Evolutionary conservation across 257 asterid genomes (phyloP).

Genomic region (Avicennia marina): DNA sequence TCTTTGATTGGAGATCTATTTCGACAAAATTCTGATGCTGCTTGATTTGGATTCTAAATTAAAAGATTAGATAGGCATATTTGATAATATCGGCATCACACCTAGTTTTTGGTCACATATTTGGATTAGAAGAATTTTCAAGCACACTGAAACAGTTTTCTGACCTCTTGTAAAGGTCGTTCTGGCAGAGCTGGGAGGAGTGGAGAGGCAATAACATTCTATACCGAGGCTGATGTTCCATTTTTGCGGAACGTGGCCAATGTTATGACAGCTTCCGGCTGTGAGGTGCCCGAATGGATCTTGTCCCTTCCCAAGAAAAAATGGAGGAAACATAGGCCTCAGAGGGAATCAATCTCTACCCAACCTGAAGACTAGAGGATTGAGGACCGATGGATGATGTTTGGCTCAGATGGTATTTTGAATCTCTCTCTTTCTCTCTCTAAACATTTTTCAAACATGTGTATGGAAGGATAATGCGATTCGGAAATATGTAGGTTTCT

Average conservation of each 20-base stretch:
- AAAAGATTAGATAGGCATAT: too few relatives aligned
- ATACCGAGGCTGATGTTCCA: conserved; percentile 72
- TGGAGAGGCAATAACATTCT: conserved; percentile 83
- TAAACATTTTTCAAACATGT: too few relatives aligned
- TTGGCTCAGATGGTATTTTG: not conserved
- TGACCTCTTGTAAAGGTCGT: conserved; percentile 47
- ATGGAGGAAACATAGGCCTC: conserved; percentile 92
- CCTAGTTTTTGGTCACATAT: too few relatives aligned
- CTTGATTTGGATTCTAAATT: too few relatives aligned
- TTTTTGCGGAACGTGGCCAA: conserved; percentile 70
- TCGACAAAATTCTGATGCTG: too few relatives aligned
- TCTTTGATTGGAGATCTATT: too few relatives aligned
- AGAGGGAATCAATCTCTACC: conserved; percentile 56
- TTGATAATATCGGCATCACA: too few relatives aligned
- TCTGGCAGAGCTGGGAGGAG: conserved; percentile 91
- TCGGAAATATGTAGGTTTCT: not conserved
- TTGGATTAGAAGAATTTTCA: not conserved
- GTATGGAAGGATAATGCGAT: not conserved
- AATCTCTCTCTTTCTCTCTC: too few relatives aligned
- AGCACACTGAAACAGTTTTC: conserved; percentile 9
- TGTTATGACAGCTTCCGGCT: conserved; percentile 75
- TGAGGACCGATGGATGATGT: too few relatives aligned
- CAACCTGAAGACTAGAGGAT: conserved; percentile 30
- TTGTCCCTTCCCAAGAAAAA: conserved; percentile 54
- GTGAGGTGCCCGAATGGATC: conserved; percentile 78